Percentiles rank a stretch among this genome's conserved stretches.
Evolutionary conservation across 2,329 filamentous ascomycete genomes (phyloP).

Genomic region (Sporothrix luriei): DNA sequence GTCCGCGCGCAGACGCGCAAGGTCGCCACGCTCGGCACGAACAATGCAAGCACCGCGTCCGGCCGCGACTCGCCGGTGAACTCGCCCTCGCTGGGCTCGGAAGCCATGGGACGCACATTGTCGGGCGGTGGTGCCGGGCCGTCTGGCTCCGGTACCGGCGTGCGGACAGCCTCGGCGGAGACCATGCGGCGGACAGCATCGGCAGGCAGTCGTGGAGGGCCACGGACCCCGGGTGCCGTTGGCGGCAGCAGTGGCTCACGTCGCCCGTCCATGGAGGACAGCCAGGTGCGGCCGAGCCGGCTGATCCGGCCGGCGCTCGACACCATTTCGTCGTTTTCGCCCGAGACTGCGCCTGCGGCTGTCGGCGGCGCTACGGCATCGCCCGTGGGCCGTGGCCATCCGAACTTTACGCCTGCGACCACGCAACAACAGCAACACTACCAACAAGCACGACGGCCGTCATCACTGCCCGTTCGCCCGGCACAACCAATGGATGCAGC

Average conservation of each 20-base stretch:
- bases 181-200: slow-evolving; percentile 20
- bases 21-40: slow-evolving; percentile 55
- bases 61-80: slow-evolving; percentile 56
- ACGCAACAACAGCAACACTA: slow-evolving; percentile 40
- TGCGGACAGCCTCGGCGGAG: slow-evolving; percentile 55
- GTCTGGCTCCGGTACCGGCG: slow-evolving; percentile 45
- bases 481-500: slow-evolving; percentile 35
- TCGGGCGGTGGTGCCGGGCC: slow-evolving; percentile 48
- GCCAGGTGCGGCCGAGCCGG: slow-evolving; percentile 38
- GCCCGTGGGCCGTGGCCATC: neutral
- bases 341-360: neutral
- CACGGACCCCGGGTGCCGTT: neutral
- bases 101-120: slow-evolving; percentile 55
- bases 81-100: slow-evolving; percentile 56
- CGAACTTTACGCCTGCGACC: slow-evolving; percentile 47
- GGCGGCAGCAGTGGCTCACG: slow-evolving; percentile 34
- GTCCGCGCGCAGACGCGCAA: slow-evolving; percentile 88
- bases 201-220: neutral
- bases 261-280: slow-evolving; percentile 33
- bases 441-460: slow-evolving; percentile 35
- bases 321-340: slow-evolving; percentile 13
- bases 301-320: slow-evolving; percentile 43
- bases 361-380: neutral
- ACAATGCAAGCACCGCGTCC: slow-evolving; percentile 38
- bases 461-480: slow-evolving; percentile 30